Evolutionary conservation across 2,329 filamentous ascomycete species (phyloP).

Genomic region (Boeremia exigua): DNA sequence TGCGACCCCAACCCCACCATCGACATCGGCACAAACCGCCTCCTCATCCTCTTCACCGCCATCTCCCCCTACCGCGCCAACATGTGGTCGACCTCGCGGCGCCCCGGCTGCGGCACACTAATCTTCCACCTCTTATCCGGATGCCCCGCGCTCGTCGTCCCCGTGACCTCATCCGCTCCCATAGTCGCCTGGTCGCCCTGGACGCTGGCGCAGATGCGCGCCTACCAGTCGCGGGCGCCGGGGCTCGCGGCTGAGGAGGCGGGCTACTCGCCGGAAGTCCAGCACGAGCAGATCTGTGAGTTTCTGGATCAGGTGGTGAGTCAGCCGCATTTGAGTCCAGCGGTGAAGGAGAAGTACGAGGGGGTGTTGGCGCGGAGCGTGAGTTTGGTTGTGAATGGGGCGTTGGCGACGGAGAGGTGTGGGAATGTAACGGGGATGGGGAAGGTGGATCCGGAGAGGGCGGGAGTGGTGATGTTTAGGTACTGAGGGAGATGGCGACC

Average conservation of each 20-base stretch:
- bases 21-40: conserved; percentile 43
- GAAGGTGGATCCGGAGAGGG: conserved; percentile 44
- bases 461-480: conserved; percentile 48
- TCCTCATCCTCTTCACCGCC: conserved; percentile 47
- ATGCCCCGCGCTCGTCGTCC: conserved; percentile 47
- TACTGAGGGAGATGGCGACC: conserved; percentile 30
- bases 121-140: conserved; percentile 48
- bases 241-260: background rate
- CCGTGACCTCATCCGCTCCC: conserved; percentile 37
- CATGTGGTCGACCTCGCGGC: conserved; percentile 47
- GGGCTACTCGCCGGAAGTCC: conserved; percentile 32
- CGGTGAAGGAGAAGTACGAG: conserved; percentile 37
- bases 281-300: conserved; percentile 46
- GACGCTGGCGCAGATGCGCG: conserved; percentile 43
- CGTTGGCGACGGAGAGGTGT: conserved; percentile 36
- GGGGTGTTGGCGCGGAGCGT: conserved; percentile 42
- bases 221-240: background rate
- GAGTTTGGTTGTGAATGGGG: conserved; percentile 49
- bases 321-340: conserved; percentile 30
- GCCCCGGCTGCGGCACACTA: conserved; percentile 46
- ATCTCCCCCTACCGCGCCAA: conserved; percentile 46
- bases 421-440: conserved; percentile 18
- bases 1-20: conserved; percentile 38
- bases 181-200: conserved; percentile 45
- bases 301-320: conserved; percentile 42